These are phyloP conservation scores for Ganoderma resinaceum DNA, from an alignment of 1,284 basidiomycete species.

Conservation along the genomic window DNA sequence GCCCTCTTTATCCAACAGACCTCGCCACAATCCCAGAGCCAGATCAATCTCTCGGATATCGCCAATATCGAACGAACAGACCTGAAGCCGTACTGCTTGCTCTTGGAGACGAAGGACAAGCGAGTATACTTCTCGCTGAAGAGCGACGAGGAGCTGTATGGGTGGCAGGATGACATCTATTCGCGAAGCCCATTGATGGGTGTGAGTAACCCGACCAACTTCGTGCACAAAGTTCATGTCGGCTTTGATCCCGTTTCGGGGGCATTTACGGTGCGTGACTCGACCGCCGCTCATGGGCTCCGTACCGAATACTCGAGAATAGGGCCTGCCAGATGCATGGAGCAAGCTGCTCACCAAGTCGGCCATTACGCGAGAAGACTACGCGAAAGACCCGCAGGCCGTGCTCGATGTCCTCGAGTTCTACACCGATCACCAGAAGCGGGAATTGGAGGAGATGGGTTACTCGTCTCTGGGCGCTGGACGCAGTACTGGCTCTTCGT, in stretches of 20 bases:
- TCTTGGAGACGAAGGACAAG: constrained; percentile 86
- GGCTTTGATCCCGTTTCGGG: constrained; percentile 96
- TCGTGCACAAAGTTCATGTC: constrained; percentile 98
- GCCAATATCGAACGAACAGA: constrained; percentile 91
- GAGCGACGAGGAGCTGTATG: constrained; percentile 95
- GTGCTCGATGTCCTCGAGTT: constrained; percentile 98
- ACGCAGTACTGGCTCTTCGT: constrained; percentile 19
- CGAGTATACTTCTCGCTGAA: constrained; percentile 84
- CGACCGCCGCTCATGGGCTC: background rate
- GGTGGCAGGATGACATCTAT: constrained; percentile 98
- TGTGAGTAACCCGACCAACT: constrained; percentile 94
- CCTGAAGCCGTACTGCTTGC: constrained; percentile 90
- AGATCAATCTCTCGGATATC: constrained; percentile 82
- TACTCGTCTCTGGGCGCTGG: constrained; percentile 27
- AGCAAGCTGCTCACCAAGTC: constrained; percentile 94
- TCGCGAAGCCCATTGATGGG: constrained; percentile 92
- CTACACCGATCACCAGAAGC: constrained; percentile 97
- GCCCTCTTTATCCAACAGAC: constrained; percentile 19
- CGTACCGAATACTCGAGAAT: constrained; percentile 8
- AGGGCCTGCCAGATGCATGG: constrained; percentile 98
- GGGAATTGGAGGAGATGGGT: constrained; percentile 81
- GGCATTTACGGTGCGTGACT: constrained; percentile 83
- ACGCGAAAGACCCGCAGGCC: constrained; percentile 95
- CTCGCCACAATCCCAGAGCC: constrained; percentile 67
- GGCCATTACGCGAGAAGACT: constrained; percentile 97